These are phyloP conservation scores for Parasarocladium wereldwijsianum DNA, from an alignment of 2,329 filamentous ascomycete species.

Conservation along the genomic window DNA sequence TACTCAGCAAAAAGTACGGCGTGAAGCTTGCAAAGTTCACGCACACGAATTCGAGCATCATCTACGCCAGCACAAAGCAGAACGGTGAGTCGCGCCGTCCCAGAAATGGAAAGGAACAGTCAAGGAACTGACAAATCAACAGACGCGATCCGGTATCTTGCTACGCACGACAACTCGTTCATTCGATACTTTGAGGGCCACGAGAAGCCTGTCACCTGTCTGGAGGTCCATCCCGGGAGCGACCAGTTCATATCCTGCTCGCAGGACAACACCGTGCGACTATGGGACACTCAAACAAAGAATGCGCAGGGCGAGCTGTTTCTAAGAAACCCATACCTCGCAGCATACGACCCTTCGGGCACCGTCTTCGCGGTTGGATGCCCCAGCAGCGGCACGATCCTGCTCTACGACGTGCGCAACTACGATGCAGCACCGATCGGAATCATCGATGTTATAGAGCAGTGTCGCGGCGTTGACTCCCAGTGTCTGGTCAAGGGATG, in stretches of 20 bases:
- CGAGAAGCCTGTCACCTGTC: slow-evolving; percentile 65
- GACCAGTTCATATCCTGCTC: slow-evolving; percentile 90
- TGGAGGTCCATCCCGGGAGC: slow-evolving; percentile 70
- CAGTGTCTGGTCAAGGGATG: slow-evolving; percentile 55
- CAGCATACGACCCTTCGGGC: slow-evolving; percentile 84
- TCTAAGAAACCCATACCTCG: slow-evolving; percentile 66
- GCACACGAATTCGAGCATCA: slow-evolving; percentile 77
- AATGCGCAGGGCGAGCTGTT: slow-evolving; percentile 69
- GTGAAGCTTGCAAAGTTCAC: slow-evolving; percentile 90
- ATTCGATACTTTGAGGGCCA: slow-evolving; percentile 94
- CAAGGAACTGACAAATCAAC: slow-evolving; percentile 1
- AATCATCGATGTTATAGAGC: slow-evolving; percentile 63
- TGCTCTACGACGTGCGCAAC: slow-evolving; percentile 88
- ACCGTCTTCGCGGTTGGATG: slow-evolving; percentile 83
- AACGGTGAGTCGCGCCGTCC: slow-evolving; percentile 43
- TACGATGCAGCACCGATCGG: slow-evolving; percentile 86
- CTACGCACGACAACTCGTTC: slow-evolving; percentile 89
- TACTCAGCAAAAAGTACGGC: slow-evolving; percentile 94
- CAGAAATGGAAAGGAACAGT: slow-evolving; percentile 2
- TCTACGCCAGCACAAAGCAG: slow-evolving; percentile 91
- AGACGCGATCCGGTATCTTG: slow-evolving; percentile 77
- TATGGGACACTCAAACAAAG: slow-evolving; percentile 79
- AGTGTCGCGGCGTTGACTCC: slow-evolving; percentile 29
- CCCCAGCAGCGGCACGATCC: slow-evolving; percentile 60
- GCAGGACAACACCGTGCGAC: slow-evolving; percentile 75